Conservation (phyloP, 2,329 filamentous ascomycete genomes). For the Helicocarpus griseus region DNA sequence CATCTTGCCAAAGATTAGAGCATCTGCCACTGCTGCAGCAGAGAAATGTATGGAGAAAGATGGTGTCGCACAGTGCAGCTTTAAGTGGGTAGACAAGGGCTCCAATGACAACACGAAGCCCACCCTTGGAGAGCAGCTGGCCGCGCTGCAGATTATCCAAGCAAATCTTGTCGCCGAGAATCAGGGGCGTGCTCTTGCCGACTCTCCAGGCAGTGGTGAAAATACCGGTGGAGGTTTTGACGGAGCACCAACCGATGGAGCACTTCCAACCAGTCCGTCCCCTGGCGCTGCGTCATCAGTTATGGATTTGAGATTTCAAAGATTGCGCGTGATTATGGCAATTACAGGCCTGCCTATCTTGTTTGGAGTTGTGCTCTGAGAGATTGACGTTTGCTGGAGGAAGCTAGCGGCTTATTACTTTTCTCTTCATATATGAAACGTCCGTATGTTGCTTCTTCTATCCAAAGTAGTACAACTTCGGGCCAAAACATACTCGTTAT, state of each 20-base stretch:
- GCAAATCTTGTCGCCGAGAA: neutral
- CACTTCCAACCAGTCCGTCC: neutral
- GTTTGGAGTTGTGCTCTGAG: neutral
- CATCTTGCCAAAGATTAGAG: slow-evolving; percentile 44
- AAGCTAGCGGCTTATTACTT: neutral
- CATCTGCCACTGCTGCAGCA: slow-evolving; percentile 46
- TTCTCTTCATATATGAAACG: neutral
- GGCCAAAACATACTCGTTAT: too few relatives aligned
- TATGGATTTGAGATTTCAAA: neutral
- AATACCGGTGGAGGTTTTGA: neutral
- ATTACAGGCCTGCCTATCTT: neutral
- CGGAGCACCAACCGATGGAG: neutral
- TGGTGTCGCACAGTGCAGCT: neutral
- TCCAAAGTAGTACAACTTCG: too few relatives aligned
- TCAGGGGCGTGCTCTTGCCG: neutral
- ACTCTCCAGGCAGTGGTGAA: neutral
- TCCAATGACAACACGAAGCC: neutral
- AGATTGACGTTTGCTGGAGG: neutral
- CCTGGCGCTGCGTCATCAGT: neutral
- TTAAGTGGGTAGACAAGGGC: neutral
- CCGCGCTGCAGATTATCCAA: slow-evolving; percentile 4
- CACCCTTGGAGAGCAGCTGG: neutral
- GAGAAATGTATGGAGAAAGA: slow-evolving; percentile 3
- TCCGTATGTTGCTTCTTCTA: too few relatives aligned
- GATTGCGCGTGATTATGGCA: neutral